Base-by-base conservation (phyloP, 2,329 filamentous ascomycete species). In the Phaeophleospora eucalypticola region DNA sequence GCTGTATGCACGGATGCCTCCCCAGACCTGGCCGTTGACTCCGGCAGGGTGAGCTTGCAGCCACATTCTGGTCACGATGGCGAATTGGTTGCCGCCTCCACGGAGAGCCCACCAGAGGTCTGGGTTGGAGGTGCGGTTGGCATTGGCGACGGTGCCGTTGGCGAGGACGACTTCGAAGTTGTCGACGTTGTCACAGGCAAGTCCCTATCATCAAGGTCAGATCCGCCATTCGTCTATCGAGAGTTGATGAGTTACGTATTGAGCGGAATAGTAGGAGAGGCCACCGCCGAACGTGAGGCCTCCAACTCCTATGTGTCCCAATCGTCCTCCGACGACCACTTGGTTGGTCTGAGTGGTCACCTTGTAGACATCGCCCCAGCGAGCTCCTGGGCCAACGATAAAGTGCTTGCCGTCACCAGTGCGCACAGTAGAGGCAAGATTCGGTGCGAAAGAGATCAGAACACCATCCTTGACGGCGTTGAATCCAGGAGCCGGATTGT, bases 91-190 rank as follows among this genome's bases (percentile, higher is more conserved):
- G n/a, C 74, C 72, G 14, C 78, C 78, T 8, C 78, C 79, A 47
- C 75, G 75, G 4, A 82, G 69, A 0, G 73, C 75, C 49, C 66
- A 66, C 61, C 68, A 80, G 12, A 82, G 65, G 43, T 80, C 77
- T 0, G 70, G 52, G 48, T 80, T 61, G 3, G 62, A 59, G 1
- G 57, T 58, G 6, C 58, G 54, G n/a, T 69, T 74, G 3, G 71
- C 77, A 8, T 70, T 71, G 40, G 76, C 64, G 36, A 79, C 68
- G 6, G 65, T 63, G 10, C 76, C 73, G 50, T 75, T 69, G 16
- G 75, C 71, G 1, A 81, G 67, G 3, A 81, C 77, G 34, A 81
- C 66, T 82, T 57, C 45, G 33, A 42, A 53, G 20, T 48, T 45
- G 34, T 48, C 53, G 29, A 56, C 45, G 33, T 53, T 47, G 38